phyloP scores from a whole-genome alignment of 441 rosid genomes.

The Hura crepitans region DNA sequence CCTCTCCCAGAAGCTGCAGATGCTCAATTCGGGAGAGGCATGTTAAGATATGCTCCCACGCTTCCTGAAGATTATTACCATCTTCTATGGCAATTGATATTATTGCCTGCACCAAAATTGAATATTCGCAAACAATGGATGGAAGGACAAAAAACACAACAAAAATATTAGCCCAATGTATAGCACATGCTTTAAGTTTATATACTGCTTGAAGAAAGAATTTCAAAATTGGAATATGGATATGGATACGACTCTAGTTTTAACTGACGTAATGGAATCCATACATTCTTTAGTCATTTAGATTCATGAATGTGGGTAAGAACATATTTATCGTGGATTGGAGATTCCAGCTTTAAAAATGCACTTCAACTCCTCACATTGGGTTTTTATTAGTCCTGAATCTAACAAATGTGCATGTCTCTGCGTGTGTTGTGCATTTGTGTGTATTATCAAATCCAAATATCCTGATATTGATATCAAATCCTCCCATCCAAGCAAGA shows the following conservation, averaged over 20 bases:
- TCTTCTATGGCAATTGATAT: conserved; percentile 92
- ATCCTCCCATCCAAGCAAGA: not conserved
- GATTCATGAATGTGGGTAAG: not conserved
- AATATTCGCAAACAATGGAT: conserved; percentile 11
- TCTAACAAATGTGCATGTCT: not conserved
- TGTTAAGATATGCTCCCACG: conserved; percentile 95
- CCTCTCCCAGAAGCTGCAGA: conserved; percentile 94
- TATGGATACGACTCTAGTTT: not conserved
- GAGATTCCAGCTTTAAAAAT: not conserved
- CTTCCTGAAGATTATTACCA: conserved; percentile 91
- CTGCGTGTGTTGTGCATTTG: too few species aligned
- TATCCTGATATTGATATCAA: not conserved
- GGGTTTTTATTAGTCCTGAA: not conserved
- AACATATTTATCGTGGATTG: not conserved
- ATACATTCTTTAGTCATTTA: not conserved
- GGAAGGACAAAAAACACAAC: not conserved
- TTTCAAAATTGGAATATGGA: not conserved
- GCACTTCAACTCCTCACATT: not conserved
- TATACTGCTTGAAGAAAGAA: not conserved
- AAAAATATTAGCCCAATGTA: not conserved
- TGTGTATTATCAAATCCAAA: not conserved
- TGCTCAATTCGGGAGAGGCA: conserved; percentile 97
- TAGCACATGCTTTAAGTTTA: not conserved
- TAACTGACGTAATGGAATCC: not conserved
- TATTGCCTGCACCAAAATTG: conserved; percentile 58